Conservation (phyloP, 441 rosid genomes). For the Adansonia rubrostipa region DNA sequence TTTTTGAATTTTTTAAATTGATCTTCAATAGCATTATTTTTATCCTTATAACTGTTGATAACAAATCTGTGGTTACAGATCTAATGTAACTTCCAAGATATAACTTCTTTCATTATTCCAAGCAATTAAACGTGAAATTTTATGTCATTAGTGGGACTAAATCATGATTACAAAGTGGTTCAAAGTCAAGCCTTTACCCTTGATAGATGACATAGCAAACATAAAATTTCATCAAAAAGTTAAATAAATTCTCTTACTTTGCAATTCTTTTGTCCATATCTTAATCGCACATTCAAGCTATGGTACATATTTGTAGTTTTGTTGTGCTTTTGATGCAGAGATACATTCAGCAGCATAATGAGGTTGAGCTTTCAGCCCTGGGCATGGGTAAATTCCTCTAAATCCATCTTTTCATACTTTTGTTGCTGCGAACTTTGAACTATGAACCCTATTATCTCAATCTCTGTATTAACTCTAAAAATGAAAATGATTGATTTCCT, state of each 20-base stretch:
- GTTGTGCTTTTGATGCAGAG: slow-evolving; percentile 36
- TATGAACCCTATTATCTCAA: neutral
- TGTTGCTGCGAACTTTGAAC: neutral
- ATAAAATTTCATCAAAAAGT: too few relatives aligned
- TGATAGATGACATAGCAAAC: neutral
- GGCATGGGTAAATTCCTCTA: slow-evolving; percentile 51
- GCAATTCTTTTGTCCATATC: neutral
- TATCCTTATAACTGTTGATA: neutral
- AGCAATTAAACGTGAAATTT: neutral
- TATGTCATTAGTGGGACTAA: neutral
- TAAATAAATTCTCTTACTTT: neutral
- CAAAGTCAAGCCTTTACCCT: neutral
- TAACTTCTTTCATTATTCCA: neutral
- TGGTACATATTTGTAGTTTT: neutral
- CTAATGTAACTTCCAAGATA: neutral
- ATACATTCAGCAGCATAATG: slow-evolving; percentile 48
- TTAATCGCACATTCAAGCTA: neutral
- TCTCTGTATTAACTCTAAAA: neutral
- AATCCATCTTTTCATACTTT: slow-evolving; percentile 2
- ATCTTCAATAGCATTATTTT: neutral
- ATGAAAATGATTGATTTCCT: slow-evolving; percentile 2
- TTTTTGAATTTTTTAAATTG: too few relatives aligned
- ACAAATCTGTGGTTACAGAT: neutral
- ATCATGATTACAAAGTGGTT: neutral
- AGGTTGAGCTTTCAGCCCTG: slow-evolving; percentile 52